Percentiles rank a stretch among this genome's conserved stretches.
These are phyloP conservation scores for Acaromyces ingoldii DNA, from an alignment of 1,284 basidiomycete genomes.

Conservation along the genomic window DNA sequence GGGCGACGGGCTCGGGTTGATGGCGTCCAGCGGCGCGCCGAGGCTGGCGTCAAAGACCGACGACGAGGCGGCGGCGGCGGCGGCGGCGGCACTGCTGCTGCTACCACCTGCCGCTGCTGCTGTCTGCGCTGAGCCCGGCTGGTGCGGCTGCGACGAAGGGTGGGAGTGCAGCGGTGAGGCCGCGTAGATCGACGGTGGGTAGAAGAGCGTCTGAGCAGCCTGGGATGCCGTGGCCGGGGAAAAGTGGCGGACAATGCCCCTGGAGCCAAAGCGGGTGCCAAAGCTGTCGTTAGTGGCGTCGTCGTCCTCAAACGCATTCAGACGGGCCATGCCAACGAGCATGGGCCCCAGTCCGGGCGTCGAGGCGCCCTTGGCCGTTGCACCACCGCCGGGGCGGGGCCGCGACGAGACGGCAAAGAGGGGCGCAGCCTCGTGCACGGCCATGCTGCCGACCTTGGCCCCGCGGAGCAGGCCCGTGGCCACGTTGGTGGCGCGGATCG, in stretches of 20 bases:
- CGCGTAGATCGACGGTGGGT: no score
- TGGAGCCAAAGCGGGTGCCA: neutral
- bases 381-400: constrained; percentile 25
- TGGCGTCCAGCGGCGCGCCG: constrained; percentile 7
- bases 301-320: no score
- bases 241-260: neutral
- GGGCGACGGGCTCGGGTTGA: constrained; percentile 16
- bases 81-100: constrained; percentile 13
- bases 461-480: constrained; percentile 53
- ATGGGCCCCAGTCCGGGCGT: constrained; percentile 19
- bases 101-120: constrained; percentile 6
- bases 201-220: no score
- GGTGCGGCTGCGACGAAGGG: no score
- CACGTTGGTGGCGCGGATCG: constrained; percentile 62
- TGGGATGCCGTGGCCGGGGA: neutral
- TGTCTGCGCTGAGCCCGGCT: no score
- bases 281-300: no score
- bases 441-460: constrained; percentile 66
- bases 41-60: constrained; percentile 11
- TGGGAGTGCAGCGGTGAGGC: no score
- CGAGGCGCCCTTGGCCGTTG: constrained; percentile 19
- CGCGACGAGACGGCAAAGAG: constrained; percentile 66
- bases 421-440: constrained; percentile 76
- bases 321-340: constrained; percentile 14
- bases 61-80: constrained; percentile 13